Evolutionary conservation across 352 stramenopile genomes (phyloP).

Genomic region (Pythium apleroticum): DNA sequence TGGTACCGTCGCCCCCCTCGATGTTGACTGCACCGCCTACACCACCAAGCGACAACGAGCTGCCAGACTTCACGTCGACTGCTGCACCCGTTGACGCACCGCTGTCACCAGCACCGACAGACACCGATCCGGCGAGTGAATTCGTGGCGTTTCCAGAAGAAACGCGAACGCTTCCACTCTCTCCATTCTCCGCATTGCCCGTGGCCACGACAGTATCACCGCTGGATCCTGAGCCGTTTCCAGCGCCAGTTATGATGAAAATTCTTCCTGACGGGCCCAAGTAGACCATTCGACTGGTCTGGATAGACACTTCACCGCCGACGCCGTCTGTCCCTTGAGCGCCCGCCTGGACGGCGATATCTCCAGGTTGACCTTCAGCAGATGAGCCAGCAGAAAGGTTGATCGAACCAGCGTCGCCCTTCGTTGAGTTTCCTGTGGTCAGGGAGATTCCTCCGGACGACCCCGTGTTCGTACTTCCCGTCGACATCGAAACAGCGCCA

Average conservation of each 20-base stretch:
- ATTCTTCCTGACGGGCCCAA: constrained; percentile 3
- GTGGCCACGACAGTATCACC: constrained; percentile 51
- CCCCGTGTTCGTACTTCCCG: constrained; percentile 25
- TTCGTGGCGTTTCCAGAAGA: constrained; percentile 27
- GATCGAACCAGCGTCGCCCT: constrained; percentile 39
- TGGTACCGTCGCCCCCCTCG: constrained; percentile 29
- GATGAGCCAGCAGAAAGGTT: constrained; percentile 44
- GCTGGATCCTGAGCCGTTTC: constrained; percentile 25
- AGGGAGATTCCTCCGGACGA: constrained; percentile 44
- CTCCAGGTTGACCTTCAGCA: constrained; percentile 42
- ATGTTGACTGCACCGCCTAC: constrained; percentile 31
- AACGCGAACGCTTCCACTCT: constrained; percentile 14
- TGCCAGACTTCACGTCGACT: constrained; percentile 26
- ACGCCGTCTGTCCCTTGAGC: constrained; percentile 26
- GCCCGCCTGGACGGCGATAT: constrained; percentile 39
- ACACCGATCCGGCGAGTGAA: constrained; percentile 41
- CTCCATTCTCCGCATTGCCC: constrained; percentile 36
- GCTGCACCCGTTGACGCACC: constrained; percentile 3
- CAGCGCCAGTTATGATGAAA: background rate
- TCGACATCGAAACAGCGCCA: constrained; percentile 36
- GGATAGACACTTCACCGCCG: constrained; percentile 24
- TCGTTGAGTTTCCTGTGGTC: constrained; percentile 37
- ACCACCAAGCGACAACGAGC: constrained; percentile 10
- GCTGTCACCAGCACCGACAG: constrained; percentile 12
- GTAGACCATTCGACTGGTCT: background rate